Evolutionary conservation across 176 grass and related monocot species (phyloP).

Genomic region (Oryza glaberrima): DNA sequence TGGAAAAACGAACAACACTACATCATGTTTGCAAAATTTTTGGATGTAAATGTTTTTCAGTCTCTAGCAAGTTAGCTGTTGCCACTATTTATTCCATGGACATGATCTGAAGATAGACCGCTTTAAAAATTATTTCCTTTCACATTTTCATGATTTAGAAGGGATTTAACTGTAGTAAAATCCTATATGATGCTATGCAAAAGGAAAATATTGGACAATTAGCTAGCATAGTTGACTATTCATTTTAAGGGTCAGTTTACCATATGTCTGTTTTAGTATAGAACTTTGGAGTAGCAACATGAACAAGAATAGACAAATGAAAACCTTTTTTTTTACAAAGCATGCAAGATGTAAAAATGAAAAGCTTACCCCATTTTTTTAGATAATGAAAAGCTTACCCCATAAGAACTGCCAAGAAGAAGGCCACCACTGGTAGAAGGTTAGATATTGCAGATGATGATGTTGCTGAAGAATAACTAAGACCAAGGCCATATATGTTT

Average conservation of each 20-base stretch:
- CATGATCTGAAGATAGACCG: not conserved
- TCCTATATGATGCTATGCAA: not conserved
- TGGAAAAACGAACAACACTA: not conserved
- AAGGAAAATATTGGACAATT: not conserved
- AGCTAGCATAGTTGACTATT: not conserved
- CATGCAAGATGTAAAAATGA: not conserved
- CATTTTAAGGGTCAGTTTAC: not conserved
- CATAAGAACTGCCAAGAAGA: conserved; percentile 42
- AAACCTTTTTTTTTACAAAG: not conserved
- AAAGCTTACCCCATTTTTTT: conserved; percentile 8
- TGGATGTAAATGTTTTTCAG: not conserved
- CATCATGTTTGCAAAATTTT: not conserved
- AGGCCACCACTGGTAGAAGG: conserved; percentile 45
- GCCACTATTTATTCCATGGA: not conserved
- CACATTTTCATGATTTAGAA: not conserved
- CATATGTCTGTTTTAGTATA: not conserved
- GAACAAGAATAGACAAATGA: not conserved
- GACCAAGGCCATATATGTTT: conserved; percentile 44
- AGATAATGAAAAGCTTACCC: not conserved
- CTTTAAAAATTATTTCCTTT: not conserved
- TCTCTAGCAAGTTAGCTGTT: not conserved
- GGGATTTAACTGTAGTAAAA: not conserved
- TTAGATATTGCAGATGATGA: conserved; percentile 43
- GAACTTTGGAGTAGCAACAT: not conserved
- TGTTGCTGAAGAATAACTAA: conserved; percentile 52